phyloP scores from a whole-genome alignment of 305 asterid species.

The Stenogyne calaminthoides region DNA sequence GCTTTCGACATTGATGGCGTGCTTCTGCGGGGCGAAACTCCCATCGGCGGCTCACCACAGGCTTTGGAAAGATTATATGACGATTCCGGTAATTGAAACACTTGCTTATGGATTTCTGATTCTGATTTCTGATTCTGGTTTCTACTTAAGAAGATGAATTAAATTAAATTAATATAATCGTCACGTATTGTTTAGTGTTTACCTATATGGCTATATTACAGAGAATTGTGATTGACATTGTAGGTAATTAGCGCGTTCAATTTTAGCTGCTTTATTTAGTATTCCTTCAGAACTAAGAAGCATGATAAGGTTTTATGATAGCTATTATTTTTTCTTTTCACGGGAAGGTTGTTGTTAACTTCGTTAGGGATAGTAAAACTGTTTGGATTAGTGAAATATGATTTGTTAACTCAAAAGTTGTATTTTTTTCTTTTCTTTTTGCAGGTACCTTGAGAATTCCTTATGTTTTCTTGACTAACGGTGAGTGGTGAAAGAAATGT shows the following conservation, averaged over 20 bases:
- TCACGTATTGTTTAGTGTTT: not conserved
- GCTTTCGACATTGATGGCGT: conserved; percentile 98
- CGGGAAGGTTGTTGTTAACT: not conserved
- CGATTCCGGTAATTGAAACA: conserved; percentile 45
- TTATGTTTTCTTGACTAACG: conserved; percentile 86
- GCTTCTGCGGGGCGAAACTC: conserved; percentile 69
- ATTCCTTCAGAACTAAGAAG: not conserved
- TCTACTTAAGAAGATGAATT: not conserved
- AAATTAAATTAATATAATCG: not conserved
- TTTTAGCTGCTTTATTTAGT: not conserved
- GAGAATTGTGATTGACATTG: not conserved
- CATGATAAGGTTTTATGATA: not conserved
- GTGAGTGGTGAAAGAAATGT: conserved; percentile 48
- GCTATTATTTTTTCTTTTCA: not conserved
- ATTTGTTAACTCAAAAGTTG: not conserved
- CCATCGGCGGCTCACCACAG: conserved; percentile 79
- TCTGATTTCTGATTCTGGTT: no score
- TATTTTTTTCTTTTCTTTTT: conserved; percentile 30
- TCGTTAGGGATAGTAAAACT: not conserved
- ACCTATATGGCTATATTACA: conserved; percentile 9
- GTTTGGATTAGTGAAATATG: not conserved
- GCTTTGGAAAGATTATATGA: conserved; percentile 76
- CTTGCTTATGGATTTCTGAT: not conserved
- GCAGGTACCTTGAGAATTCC: conserved; percentile 78
- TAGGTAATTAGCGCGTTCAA: not conserved